These are phyloP conservation scores for Globisporangium parvum DNA, from an alignment of 352 stramenopile genomes.

Conservation along the genomic window DNA sequence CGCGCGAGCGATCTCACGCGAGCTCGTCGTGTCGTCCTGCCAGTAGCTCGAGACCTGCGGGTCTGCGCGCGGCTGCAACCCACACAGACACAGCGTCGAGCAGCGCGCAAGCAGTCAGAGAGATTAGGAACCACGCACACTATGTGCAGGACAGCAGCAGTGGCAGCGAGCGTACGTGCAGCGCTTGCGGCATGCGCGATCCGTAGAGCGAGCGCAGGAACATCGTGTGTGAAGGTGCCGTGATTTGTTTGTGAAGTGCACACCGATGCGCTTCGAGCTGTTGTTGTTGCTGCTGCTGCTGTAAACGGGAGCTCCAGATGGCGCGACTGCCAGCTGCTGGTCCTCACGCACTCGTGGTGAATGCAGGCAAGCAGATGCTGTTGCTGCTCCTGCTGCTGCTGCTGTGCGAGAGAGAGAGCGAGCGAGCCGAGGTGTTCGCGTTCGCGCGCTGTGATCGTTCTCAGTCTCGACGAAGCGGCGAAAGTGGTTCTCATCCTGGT, in stretches of 20 bases:
- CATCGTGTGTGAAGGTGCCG: too few relatives aligned
- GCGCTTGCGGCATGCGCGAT: constrained; percentile 70
- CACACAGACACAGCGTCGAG: background rate
- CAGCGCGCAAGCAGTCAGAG: background rate
- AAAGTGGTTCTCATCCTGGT: too few relatives aligned
- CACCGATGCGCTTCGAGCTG: too few relatives aligned
- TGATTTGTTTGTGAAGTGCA: background rate
- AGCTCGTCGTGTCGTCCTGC: constrained; percentile 67
- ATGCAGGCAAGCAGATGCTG: too few relatives aligned
- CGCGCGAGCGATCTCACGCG: constrained; percentile 49
- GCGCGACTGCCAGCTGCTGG: too few relatives aligned
- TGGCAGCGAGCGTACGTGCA: constrained; percentile 43
- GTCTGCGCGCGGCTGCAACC: constrained; percentile 50
- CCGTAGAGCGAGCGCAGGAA: constrained; percentile 76
- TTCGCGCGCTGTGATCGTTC: too few relatives aligned
- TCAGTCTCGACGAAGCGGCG: too few relatives aligned
- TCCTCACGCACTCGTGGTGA: too few relatives aligned
- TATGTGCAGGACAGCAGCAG: background rate
- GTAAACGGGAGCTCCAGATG: too few relatives aligned
- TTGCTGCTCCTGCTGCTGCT: too few relatives aligned
- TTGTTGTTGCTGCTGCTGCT: background rate
- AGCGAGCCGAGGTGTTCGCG: too few relatives aligned
- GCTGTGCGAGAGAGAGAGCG: too few relatives aligned
- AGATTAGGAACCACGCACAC: background rate
- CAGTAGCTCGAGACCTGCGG: constrained; percentile 69